Percentiles rank a stretch among this genome's conserved stretches.
Evolutionary conservation across 2,329 filamentous ascomycete genomes (phyloP).

Genomic region (Xylaria sp.): DNA sequence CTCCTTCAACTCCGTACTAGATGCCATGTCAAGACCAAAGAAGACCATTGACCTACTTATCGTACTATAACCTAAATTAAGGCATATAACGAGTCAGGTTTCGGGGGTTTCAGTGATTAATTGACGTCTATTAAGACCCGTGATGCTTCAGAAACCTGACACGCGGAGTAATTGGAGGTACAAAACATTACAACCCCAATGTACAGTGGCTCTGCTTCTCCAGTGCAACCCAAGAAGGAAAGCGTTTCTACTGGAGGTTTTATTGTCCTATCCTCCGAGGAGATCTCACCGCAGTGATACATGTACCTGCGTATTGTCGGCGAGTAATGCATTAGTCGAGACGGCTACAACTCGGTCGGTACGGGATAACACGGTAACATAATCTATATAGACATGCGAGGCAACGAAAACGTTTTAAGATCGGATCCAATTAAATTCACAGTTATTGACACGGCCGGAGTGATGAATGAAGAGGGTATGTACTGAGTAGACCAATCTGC

Average conservation of each 20-base stretch:
- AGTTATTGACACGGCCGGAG: neutral
- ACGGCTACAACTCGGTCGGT: neutral
- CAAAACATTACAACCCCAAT: neutral
- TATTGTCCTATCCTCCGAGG: neutral
- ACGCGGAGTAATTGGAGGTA: conserved; percentile 23
- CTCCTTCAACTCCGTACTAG: no score
- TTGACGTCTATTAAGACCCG: neutral
- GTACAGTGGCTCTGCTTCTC: neutral
- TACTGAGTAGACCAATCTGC: neutral
- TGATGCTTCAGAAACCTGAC: conserved; percentile 1
- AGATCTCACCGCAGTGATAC: conserved; percentile 13
- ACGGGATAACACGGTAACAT: neutral
- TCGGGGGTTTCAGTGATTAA: conserved; percentile 7
- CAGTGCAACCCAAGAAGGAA: conserved; percentile 3
- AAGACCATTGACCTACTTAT: neutral
- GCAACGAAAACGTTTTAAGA: neutral
- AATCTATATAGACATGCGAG: neutral
- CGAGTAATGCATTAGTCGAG: conserved; percentile 9
- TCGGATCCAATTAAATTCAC: conserved; percentile 8
- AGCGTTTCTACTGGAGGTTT: neutral
- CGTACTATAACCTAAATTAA: conserved; percentile 7
- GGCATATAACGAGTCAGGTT: neutral
- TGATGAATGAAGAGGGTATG: neutral
- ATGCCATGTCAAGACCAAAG: neutral
- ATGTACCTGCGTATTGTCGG: conserved; percentile 16